Evolutionary conservation across 139 green algal species (phyloP), one percentile per base, ranked within the genome.

Genomic region (Chlorella sorokiniana): DNA sequence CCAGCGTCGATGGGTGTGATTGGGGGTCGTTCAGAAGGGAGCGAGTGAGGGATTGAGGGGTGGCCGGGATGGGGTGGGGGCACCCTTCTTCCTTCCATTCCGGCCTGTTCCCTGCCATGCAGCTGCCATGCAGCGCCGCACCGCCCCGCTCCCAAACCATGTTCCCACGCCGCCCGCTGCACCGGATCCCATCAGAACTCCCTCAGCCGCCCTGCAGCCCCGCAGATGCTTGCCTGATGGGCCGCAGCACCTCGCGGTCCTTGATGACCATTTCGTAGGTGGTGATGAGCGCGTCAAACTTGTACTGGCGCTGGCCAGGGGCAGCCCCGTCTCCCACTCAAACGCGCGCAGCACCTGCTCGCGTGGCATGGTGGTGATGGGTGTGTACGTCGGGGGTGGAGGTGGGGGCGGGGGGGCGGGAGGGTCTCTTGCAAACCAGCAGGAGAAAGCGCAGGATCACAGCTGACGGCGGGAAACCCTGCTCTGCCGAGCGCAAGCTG

Each of bases 231-330:
- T 27, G 42, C 69, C n/a, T 74, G 45, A 71, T 68, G 59, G 35
- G 56, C 3, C 54, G 31, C 78, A 93, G 91, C n/a, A 89, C 82
- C 31, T 77, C 81, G 0, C 90, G 86, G 80, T 98, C 95, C 85
- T 97, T 96, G 27, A 98, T 84, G 54, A 97, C 91, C 59, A 98
- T 89, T 85, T 98, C 95, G 81, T 96, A 98, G 2, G 95, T 98
- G 35, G 95, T 98, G 81, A 98, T 91, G 44, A 96, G 81, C 25
- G 86, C 89, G 83, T 98, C 90, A 68, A 96, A 95, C 74, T 91
- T 94, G 78, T 85, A 85, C 29, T 63, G 54, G 59, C 38, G 76
- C 35, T 42, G 44, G 48, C 52, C 54, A 7, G 25, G 44, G 42
- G 51, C 38, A 70, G 56, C 22, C 69, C 73, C 45, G 80, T 82